These are phyloP conservation scores for Petasospora fabianii DNA, from an alignment of 1,139 yeast species.

Conservation along the genomic window DNA sequence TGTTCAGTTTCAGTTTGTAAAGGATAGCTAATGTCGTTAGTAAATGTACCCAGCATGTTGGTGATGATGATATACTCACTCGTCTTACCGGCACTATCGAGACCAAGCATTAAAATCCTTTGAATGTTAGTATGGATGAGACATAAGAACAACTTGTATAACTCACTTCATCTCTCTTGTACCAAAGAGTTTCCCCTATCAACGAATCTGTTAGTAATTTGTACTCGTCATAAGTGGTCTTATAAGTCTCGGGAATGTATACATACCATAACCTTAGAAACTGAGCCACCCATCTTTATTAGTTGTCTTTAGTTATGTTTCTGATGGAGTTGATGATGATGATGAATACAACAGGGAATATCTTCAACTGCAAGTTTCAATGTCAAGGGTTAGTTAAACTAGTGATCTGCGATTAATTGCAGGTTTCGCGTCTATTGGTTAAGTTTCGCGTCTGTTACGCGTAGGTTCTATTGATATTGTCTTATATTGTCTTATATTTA, in stretches of 20 bases:
- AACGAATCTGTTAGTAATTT: constrained; percentile 1
- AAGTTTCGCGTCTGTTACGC: too few species aligned
- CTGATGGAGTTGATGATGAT: too few species aligned
- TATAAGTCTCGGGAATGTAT: background rate
- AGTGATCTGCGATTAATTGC: too few species aligned
- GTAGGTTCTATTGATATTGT: too few species aligned
- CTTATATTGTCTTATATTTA: too few species aligned
- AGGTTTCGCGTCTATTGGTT: too few species aligned
- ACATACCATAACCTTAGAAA: constrained; percentile 41
- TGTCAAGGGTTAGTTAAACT: too few species aligned
- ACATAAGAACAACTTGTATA: background rate
- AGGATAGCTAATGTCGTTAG: constrained; percentile 41
- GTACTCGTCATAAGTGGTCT: too few species aligned
- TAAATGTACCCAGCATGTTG: background rate
- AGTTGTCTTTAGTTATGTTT: too few species aligned
- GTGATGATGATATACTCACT: constrained; percentile 26
- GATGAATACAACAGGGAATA: too few species aligned
- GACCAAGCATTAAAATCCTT: constrained; percentile 82
- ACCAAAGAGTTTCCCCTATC: constrained; percentile 46
- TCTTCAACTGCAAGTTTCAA: too few species aligned
- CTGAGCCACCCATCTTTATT: constrained; percentile 48
- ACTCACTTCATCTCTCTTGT: constrained; percentile 39
- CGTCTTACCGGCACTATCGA: constrained; percentile 91
- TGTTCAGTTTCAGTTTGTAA: constrained; percentile 69
- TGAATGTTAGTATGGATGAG: constrained; percentile 12